A percentile compares a stretch with the other conserved stretches of the same genome.
Evolutionary conservation across 2,329 filamentous ascomycete species (phyloP).

Genomic region (Pestalotiopsis sp.): DNA sequence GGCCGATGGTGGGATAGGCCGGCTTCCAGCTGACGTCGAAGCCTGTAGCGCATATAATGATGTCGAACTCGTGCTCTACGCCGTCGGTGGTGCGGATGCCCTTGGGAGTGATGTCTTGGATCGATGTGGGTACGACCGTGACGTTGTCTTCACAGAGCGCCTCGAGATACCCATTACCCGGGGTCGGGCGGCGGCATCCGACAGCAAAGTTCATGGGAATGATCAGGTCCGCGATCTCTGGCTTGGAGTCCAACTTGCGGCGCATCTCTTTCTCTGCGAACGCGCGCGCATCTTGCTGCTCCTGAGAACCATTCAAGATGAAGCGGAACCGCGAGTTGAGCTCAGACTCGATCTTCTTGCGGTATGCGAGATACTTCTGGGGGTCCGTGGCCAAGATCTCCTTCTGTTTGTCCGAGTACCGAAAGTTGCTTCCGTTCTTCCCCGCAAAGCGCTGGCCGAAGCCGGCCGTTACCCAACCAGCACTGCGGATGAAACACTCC

Average conservation of each 20-base stretch:
- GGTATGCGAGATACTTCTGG: slow-evolving; percentile 50
- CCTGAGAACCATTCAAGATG: slow-evolving; percentile 48
- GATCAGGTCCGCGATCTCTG: slow-evolving; percentile 36
- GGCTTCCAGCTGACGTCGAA: slow-evolving; percentile 13
- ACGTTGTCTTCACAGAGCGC: neutral
- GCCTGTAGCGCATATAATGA: slow-evolving; percentile 4
- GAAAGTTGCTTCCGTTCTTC: slow-evolving; percentile 46
- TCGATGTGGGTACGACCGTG: neutral
- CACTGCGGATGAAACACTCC: slow-evolving; percentile 33
- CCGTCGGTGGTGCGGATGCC: neutral
- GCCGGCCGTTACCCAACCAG: slow-evolving; percentile 48
- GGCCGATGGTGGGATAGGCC: slow-evolving; percentile 21
- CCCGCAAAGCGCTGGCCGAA: slow-evolving; percentile 47
- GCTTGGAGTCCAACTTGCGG: slow-evolving; percentile 37
- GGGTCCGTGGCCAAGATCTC: slow-evolving; percentile 51
- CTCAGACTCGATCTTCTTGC: slow-evolving; percentile 47
- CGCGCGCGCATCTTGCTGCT: slow-evolving; percentile 39
- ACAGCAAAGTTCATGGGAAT: slow-evolving; percentile 5
- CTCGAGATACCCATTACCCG: slow-evolving; percentile 6
- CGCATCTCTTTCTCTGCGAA: slow-evolving; percentile 36
- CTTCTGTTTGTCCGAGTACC: slow-evolving; percentile 45
- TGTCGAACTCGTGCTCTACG: slow-evolving; percentile 1
- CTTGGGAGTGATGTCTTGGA: neutral
- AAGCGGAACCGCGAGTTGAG: slow-evolving; percentile 54
- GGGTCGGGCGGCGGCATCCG: neutral